Conservation (phyloP, 805 yeast genomes). For the Pichia cabralensis region DNA sequence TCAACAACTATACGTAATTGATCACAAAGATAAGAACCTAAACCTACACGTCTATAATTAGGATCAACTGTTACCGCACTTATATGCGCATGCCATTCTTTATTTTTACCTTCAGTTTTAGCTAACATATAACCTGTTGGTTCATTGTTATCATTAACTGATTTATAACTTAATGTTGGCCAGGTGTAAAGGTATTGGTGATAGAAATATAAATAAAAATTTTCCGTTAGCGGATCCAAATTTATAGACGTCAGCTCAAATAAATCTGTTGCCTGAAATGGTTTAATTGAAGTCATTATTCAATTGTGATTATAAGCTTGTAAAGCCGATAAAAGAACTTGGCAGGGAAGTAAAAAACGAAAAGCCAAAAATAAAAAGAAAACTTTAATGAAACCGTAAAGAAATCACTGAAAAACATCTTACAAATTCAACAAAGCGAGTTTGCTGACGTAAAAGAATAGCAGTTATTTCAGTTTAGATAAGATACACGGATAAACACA, state of each 20-base stretch:
- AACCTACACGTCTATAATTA: constrained; percentile 72
- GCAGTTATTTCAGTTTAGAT: no score
- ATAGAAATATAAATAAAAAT: constrained; percentile 77
- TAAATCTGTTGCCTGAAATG: constrained; percentile 81
- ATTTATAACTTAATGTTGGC: constrained; percentile 85
- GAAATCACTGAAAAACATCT: no score
- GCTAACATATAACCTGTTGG: constrained; percentile 83
- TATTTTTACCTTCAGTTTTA: constrained; percentile 80
- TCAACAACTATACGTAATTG: constrained; percentile 68
- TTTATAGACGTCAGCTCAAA: constrained; percentile 67
- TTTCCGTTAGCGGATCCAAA: constrained; percentile 84
- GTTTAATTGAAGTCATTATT: constrained; percentile 76
- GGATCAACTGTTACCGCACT: constrained; percentile 90
- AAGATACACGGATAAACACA: no score
- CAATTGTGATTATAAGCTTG: no score
- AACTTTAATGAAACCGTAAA: no score
- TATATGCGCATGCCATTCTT: constrained; percentile 93
- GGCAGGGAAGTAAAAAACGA: no score
- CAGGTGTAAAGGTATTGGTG: constrained; percentile 72
- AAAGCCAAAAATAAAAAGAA: no score
- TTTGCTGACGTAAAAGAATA: no score
- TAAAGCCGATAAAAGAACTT: neutral
- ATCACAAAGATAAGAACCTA: constrained; percentile 72
- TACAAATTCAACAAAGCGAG: no score
- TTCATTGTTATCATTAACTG: constrained; percentile 27